Base-by-base conservation (phyloP, 2,329 filamentous ascomycete species). In the Penicillium brevicompactum region DNA sequence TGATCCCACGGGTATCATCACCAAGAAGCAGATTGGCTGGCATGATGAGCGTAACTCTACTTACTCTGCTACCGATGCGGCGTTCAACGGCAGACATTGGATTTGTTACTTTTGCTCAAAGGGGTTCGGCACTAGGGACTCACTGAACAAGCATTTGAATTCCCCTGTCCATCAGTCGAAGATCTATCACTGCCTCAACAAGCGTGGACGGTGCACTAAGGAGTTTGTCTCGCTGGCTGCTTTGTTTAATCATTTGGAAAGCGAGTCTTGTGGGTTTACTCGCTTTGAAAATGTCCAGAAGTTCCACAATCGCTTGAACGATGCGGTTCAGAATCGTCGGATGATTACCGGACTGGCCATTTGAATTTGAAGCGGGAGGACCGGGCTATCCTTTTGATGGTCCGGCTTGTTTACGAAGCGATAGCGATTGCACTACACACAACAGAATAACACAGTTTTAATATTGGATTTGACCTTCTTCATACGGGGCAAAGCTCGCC, bases 81-180 rank as follows among this genome's bases (percentile, higher is more conserved):
- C 80, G 0, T 84, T 71, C 66, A 84, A 85, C 49, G 77, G 78
- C 0, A 0, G 24, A 2, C 59, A 13, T 1, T 86, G 74, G 66
- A 76, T 81, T 60, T 87, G 84, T 70, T 82, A 81, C 56, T 57
- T 87, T 3, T 87, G 85, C 62, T 68, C 78, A 16, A 68, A 70
- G 8, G 24, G 63, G 0, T 87, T 84, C 58, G 46, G 16, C 0
- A 53, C 47, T 0, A 51, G 74, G 0, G 10, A 41, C 0, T 60
- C 62, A 0, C 73, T 87, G 2, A 81, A 82, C 45, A 70, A 77
- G 52, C 84, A 88, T 59, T 66, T 87, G 1, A 78, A 76, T 41
- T 87, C 84, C 0, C 73, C 80, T 0, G 68, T 22, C 7, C 49
- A 46, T n/a, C 13, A 31, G 71, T 76, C 77, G 57, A 73, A 72